phyloP scores from a whole-genome alignment of 164 flowering plant genomes.

The Aristolochia contorta region DNA sequence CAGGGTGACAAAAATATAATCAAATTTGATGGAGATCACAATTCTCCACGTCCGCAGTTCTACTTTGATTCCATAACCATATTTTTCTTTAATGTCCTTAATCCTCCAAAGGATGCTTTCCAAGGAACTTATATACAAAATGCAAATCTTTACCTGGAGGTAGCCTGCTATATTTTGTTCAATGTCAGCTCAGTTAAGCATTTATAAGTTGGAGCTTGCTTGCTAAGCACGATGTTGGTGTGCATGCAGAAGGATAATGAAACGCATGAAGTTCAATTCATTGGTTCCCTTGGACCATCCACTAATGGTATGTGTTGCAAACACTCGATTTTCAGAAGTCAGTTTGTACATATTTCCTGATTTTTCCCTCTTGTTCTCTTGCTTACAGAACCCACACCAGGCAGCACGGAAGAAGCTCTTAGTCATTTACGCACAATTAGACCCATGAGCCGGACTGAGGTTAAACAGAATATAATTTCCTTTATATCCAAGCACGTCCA shows the following conservation, averaged over 20 bases:
- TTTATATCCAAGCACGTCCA: neutral
- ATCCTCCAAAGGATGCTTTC: slow-evolving; percentile 72
- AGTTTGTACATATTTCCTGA: neutral
- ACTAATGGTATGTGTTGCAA: too few species aligned
- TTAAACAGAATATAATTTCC: slow-evolving; percentile 13
- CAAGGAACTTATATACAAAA: slow-evolving; percentile 34
- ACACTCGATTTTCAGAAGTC: too few species aligned
- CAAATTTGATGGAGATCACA: slow-evolving; percentile 96
- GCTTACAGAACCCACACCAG: slow-evolving; percentile 30
- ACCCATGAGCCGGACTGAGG: slow-evolving; percentile 85
- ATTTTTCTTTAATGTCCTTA: slow-evolving; percentile 83
- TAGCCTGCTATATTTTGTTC: neutral
- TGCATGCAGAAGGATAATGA: slow-evolving; percentile 41
- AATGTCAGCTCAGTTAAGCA: neutral
- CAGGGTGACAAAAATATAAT: slow-evolving; percentile 99
- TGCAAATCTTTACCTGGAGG: slow-evolving; percentile 41
- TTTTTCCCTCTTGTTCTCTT: slow-evolving; percentile 2
- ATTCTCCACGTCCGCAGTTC: slow-evolving; percentile 92
- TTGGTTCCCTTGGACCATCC: too few species aligned
- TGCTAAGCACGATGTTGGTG: slow-evolving; percentile 1
- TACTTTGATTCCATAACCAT: slow-evolving; percentile 90
- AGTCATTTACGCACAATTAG: slow-evolving; percentile 56
- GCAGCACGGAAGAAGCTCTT: slow-evolving; percentile 61
- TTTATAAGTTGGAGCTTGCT: slow-evolving; percentile 7
- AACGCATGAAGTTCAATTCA: slow-evolving; percentile 13